phyloP scores from a whole-genome alignment of 257 asterid genomes.

The Rehmannia glutinosa region DNA sequence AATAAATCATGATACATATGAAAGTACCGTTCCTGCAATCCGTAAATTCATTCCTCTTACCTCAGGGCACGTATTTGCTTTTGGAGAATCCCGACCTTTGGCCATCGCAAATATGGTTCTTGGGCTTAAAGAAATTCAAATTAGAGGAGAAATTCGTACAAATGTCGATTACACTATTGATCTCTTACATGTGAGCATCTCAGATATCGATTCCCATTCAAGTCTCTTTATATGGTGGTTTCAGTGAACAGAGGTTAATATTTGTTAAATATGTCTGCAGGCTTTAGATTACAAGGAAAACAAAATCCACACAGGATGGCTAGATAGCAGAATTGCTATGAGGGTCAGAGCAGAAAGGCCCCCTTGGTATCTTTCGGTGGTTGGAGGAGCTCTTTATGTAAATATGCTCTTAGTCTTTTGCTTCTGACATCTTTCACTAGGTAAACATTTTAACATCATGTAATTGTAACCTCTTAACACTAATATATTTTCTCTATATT shows the following conservation, averaged over 20 bases:
- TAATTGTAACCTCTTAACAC: slow-evolving; percentile 2
- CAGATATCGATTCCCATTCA: slow-evolving; percentile 5
- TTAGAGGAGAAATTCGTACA: slow-evolving; percentile 98
- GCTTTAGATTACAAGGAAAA: slow-evolving; percentile 92
- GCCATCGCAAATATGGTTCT: slow-evolving; percentile 99
- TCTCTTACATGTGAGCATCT: slow-evolving; percentile 82
- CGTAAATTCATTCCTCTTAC: slow-evolving; percentile 14
- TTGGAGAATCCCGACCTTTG: slow-evolving; percentile 95
- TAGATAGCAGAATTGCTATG: slow-evolving; percentile 99
- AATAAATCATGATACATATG: neutral
- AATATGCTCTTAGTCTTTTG: slow-evolving; percentile 27
- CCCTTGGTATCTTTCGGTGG: slow-evolving; percentile 98
- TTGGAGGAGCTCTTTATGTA: slow-evolving; percentile 98
- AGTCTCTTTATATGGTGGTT: slow-evolving; percentile 1
- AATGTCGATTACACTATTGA: slow-evolving; percentile 98
- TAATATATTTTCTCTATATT: slow-evolving; percentile 20
- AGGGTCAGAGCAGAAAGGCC: slow-evolving; percentile 99
- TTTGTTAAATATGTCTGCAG: slow-evolving; percentile 37
- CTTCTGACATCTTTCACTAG: neutral
- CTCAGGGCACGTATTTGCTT: slow-evolving; percentile 96
- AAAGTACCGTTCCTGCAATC: slow-evolving; percentile 1
- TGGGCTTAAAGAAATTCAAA: slow-evolving; percentile 98
- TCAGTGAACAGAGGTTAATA: neutral
- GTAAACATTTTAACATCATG: neutral
- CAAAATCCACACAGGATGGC: slow-evolving; percentile 99